Evolutionary conservation across 768 basidiomycete genomes (phyloP).

Genomic region (Kwoniella pini): DNA sequence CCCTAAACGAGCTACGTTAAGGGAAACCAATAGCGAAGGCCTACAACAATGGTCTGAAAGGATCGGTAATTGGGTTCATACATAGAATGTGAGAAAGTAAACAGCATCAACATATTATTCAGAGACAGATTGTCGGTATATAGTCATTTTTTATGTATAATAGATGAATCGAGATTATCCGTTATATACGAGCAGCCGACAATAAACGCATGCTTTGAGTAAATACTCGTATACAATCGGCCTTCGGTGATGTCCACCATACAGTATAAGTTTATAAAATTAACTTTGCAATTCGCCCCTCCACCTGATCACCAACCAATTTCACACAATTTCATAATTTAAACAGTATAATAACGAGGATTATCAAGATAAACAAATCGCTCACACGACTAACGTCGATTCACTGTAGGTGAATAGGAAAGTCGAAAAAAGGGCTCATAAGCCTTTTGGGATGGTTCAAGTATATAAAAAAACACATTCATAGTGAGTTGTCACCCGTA

Average conservation of each 20-base stretch:
- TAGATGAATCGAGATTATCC: neutral
- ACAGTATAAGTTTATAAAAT: neutral
- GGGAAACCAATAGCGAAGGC: constrained; percentile 33
- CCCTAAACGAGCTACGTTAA: constrained; percentile 36
- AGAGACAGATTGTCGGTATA: too few relatives aligned
- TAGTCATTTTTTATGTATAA: neutral
- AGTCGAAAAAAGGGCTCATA: neutral
- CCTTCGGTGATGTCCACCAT: neutral
- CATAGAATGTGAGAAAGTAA: constrained; percentile 4
- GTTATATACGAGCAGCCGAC: too few relatives aligned
- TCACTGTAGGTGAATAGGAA: too few relatives aligned
- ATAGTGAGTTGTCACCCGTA: constrained; percentile 28
- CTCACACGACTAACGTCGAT: neutral
- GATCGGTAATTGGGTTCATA: constrained; percentile 35
- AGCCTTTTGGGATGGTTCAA: constrained; percentile 30
- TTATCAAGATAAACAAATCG: neutral
- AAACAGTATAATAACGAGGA: too few relatives aligned
- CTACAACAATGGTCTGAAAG: constrained; percentile 38
- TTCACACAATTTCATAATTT: neutral
- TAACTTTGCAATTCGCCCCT: neutral
- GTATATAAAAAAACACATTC: constrained; percentile 43
- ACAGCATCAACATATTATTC: neutral
- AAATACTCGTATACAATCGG: neutral
- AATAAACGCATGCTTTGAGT: neutral
- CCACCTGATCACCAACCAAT: neutral